These are phyloP conservation scores for Naganishia onofrii DNA, from an alignment of 768 basidiomycete genomes.

Conservation along the genomic window DNA sequence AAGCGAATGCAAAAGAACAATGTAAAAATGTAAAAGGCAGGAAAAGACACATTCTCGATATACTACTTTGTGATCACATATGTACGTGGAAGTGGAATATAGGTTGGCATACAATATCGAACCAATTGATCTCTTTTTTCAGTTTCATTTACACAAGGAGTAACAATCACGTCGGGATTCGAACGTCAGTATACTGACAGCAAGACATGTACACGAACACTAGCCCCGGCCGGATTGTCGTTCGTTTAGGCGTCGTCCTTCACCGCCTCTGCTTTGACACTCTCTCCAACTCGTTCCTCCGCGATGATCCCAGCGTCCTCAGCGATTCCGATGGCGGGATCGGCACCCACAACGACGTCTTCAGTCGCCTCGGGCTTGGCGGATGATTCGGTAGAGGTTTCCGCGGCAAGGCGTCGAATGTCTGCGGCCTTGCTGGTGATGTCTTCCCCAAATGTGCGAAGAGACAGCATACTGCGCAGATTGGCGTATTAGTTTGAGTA, in stretches of 20 bases:
- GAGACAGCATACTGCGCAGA: conserved; percentile 69
- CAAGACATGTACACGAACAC: conserved; percentile 1
- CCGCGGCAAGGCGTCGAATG: conserved; percentile 10
- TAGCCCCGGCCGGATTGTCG: neutral
- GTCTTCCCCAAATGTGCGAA: conserved; percentile 79
- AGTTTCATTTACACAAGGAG: too few relatives aligned
- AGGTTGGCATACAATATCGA: too few relatives aligned
- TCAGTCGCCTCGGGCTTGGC: conserved; percentile 30
- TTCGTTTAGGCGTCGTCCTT: conserved; percentile 23
- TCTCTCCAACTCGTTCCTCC: neutral
- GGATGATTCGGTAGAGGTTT: neutral
- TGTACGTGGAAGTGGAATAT: too few relatives aligned
- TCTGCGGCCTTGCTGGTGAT: conserved; percentile 36
- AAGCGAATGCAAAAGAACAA: too few relatives aligned
- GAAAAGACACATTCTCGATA: too few relatives aligned
- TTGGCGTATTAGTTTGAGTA: conserved; percentile 6
- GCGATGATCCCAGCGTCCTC: conserved; percentile 25
- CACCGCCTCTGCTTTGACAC: conserved; percentile 36
- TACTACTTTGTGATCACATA: too few relatives aligned
- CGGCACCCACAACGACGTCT: conserved; percentile 30
- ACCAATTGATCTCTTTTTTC: too few relatives aligned
- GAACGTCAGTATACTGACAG: neutral
- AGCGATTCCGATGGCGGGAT: conserved; percentile 27
- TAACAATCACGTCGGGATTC: too few relatives aligned
- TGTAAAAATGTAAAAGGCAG: too few relatives aligned